Conservation (phyloP, 83 land plant genomes). For the Picea abies region DNA sequence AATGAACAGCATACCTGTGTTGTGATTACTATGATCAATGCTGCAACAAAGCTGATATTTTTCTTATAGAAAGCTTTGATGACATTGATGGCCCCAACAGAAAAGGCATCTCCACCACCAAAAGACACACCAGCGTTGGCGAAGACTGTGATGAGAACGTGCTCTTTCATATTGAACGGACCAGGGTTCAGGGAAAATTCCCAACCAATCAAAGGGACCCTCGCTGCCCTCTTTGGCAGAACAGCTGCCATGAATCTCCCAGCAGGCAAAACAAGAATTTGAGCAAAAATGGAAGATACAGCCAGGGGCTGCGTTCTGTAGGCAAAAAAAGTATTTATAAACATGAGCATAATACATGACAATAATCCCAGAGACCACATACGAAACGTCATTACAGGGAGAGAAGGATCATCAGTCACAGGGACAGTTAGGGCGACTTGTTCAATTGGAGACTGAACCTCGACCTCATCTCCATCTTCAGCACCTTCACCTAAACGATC, state of each 20-base stretch:
- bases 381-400: constrained; percentile 55
- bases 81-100: constrained; percentile 59
- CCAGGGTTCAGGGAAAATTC: constrained; percentile 40
- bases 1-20: constrained; percentile 57
- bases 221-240: constrained; percentile 22
- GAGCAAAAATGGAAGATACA: constrained; percentile 40
- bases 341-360: constrained; percentile 42
- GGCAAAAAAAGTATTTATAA: constrained; percentile 53
- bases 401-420: constrained; percentile 48
- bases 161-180: constrained; percentile 46
- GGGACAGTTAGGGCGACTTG: constrained; percentile 59
- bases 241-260: constrained; percentile 53
- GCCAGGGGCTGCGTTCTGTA: constrained; percentile 39
- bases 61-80: constrained; percentile 63
- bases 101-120: constrained; percentile 65
- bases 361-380: constrained; percentile 55
- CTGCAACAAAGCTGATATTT: constrained; percentile 54
- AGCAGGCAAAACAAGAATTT: constrained; percentile 42
- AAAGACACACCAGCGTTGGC: constrained; percentile 36
- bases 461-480: constrained; percentile 15
- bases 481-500: no score
- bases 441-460: constrained; percentile 47
- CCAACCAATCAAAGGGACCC: constrained; percentile 19
- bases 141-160: constrained; percentile 40
- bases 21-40: constrained; percentile 61